Base-by-base conservation (phyloP, 202 grass and related monocot species). In the Carex arenaria region DNA sequence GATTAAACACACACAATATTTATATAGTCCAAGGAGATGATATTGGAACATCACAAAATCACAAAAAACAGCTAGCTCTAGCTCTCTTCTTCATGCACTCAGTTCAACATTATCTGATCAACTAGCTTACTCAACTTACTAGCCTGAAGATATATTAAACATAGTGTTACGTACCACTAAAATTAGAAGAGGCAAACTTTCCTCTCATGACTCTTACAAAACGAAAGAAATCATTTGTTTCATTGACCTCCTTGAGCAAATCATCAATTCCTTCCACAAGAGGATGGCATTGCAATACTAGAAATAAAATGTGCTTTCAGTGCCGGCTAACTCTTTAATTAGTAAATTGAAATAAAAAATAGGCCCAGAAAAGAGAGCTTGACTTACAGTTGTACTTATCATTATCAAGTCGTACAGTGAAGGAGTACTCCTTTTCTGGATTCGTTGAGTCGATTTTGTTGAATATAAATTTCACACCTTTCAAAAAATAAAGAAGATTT, bases 391-490 rank as follows among this genome's bases (percentile, higher is more conserved):
- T 86, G 82, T 87, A 87, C 54, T 40, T 71, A 78, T 82, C 83
- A 28, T 87, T 69, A 51, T 90, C 84, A 54, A 93, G 61, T 52
- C 36, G 83, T 45, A 95, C 49, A 30, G 43, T 76, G 77, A 98
- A 72, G 62, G 88, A 89, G 57, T 87, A 92, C 40, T 93, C 93
- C 52, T 90, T 86, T 14, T 90, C 86, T 26, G 85, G 88, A 83
- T 28, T 66, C 64, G 47, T 86, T 32, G 23, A 26, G 78, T 93
- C 86, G 83, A 98, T 67, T 81, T 93, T 95, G 86, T 87, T 70
- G 60, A 92, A 95, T 64, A 95, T 43, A 14, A 98, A 98, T 65
- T 76, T 95, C 55, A 92, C 86, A 17, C 83, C 95, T 95, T 92
- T 20, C 14, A 63, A 72, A 73, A n/a, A 73, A 72, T 12, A 22